phyloP scores from a whole-genome alignment of 179 eudicot species.

The Pouteria campechiana region DNA sequence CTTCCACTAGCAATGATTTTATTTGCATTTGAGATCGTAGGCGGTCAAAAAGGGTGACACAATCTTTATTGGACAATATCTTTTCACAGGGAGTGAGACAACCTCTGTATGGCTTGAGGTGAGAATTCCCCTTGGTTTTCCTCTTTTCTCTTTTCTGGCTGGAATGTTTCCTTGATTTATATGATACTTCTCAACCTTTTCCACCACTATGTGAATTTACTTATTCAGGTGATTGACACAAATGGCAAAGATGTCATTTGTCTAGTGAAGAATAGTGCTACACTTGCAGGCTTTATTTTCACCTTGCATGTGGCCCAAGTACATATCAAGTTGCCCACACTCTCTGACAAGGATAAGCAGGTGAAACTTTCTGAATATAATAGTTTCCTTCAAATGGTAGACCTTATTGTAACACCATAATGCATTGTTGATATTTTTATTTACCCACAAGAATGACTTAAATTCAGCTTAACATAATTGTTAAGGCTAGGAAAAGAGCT shows the following conservation, averaged over 20 bases:
- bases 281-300: constrained; percentile 57
- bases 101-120: constrained; percentile 99
- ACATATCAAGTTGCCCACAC: constrained; percentile 67
- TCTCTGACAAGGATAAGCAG: constrained; percentile 69
- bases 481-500: no score
- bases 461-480: no score
- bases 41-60: constrained; percentile 95
- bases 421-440: no score
- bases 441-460: no score
- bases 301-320: constrained; percentile 76
- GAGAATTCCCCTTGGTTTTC: constrained; percentile 3
- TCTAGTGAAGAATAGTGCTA: constrained; percentile 72
- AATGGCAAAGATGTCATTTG: constrained; percentile 71
- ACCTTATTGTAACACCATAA: no score
- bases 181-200: no score
- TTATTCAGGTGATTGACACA: constrained; percentile 60
- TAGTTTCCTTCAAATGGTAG: no score
- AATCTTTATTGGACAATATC: constrained; percentile 75
- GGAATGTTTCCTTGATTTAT: neutral
- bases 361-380: no score
- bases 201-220: no score
- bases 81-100: constrained; percentile 92
- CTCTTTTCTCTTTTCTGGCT: neutral
- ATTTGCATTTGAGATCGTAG: constrained; percentile 19
- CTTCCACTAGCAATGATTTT: neutral